Percentiles rank a stretch among this genome's conserved stretches.
phyloP scores from a whole-genome alignment of 768 basidiomycete genomes.

The Mycena rosella region DNA sequence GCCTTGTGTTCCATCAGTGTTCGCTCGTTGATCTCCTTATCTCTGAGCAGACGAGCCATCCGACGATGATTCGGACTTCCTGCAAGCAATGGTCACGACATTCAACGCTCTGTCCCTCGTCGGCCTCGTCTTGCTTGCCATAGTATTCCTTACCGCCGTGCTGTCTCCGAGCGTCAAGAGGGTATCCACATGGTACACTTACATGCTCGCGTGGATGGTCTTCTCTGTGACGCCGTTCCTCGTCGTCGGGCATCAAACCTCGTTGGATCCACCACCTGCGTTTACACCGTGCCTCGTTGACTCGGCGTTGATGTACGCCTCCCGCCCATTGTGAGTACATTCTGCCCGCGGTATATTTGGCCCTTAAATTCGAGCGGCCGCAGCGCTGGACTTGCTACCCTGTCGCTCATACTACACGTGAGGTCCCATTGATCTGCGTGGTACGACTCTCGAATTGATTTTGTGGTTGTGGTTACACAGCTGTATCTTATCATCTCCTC shows the following conservation, averaged over 20 bases:
- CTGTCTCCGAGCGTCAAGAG: slow-evolving; percentile 21
- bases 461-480: neutral
- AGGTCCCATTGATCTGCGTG: neutral
- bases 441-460: neutral
- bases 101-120: slow-evolving; percentile 19
- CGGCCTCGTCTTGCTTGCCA: slow-evolving; percentile 21
- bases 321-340: slow-evolving; percentile 23
- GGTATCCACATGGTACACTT: slow-evolving; percentile 25
- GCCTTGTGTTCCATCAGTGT: no score
- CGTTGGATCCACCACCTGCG: slow-evolving; percentile 16
- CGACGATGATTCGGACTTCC: no score
- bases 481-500: slow-evolving; percentile 26
- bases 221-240: slow-evolving; percentile 28
- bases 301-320: slow-evolving; percentile 30
- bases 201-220: slow-evolving; percentile 20
- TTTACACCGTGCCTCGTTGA: slow-evolving; percentile 18
- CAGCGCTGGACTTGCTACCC: slow-evolving; percentile 26
- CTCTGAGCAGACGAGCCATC: no score
- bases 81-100: slow-evolving; percentile 7
- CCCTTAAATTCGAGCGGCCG: neutral
- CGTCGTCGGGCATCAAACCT: slow-evolving; percentile 26
- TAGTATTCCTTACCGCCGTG: slow-evolving; percentile 16
- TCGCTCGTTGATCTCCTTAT: no score
- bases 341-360: neutral
- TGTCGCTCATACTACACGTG: slow-evolving; percentile 27